A percentile compares a stretch with the other conserved stretches of the same genome.
Evolutionary conservation across 495 filamentous ascomycete species (phyloP).

Genomic region (Hypoxylon rickii): DNA sequence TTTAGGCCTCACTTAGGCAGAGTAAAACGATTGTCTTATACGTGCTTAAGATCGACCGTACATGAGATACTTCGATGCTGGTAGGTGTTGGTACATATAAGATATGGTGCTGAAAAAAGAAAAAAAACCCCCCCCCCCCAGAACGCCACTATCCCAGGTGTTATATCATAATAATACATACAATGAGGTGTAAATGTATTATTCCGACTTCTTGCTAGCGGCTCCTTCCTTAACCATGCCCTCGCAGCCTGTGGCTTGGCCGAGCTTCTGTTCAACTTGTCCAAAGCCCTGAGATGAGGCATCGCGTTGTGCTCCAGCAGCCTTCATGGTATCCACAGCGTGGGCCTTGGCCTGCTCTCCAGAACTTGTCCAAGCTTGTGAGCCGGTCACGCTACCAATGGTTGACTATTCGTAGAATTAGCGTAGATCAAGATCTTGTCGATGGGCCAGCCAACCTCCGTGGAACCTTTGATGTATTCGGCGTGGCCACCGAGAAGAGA

Average conservation of each 20-base stretch:
- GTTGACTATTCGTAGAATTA: conserved; percentile 33
- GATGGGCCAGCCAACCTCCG: conserved; percentile 53
- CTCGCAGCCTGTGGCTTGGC: conserved; percentile 49
- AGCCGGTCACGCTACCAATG: conserved; percentile 49
- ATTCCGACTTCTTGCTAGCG: conserved; percentile 39
- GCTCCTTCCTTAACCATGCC: conserved; percentile 53
- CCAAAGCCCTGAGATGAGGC: conserved; percentile 46
- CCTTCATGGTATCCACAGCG: conserved; percentile 47
- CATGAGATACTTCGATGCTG: too few relatives aligned
- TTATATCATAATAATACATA: too few relatives aligned
- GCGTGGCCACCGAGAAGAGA: conserved; percentile 50
- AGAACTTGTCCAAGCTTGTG: conserved; percentile 48
- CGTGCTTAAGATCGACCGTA: too few relatives aligned
- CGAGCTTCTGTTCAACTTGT: conserved; percentile 50
- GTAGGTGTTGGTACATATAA: too few relatives aligned
- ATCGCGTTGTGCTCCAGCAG: conserved; percentile 47
- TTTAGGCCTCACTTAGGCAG: too few relatives aligned
- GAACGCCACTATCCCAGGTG: too few relatives aligned
- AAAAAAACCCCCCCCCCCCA: too few relatives aligned
- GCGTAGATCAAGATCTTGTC: too few relatives aligned
- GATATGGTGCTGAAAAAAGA: too few relatives aligned
- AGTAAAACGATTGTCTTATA: too few relatives aligned
- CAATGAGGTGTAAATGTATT: neutral
- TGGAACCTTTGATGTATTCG: conserved; percentile 53
- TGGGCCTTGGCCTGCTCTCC: conserved; percentile 54